Percentiles rank a stretch among this genome's conserved stretches.
Conservation (phyloP, 768 basidiomycete species). For the Tricholoma furcatifolium region DNA sequence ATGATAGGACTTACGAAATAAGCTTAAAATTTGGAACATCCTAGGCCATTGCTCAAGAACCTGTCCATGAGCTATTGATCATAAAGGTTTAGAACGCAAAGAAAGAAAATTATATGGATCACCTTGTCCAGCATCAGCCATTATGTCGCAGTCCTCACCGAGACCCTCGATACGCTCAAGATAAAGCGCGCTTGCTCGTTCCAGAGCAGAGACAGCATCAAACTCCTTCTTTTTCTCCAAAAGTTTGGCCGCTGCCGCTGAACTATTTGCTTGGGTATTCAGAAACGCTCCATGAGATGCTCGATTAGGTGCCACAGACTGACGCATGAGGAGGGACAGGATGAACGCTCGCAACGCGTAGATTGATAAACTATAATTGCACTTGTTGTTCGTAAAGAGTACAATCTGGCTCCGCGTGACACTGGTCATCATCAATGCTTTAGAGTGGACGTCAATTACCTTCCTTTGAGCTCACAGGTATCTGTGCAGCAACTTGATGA, state of each 20-base stretch:
- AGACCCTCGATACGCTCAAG: constrained; percentile 67
- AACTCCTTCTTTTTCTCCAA: constrained; percentile 80
- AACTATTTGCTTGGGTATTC: constrained; percentile 38
- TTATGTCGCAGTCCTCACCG: constrained; percentile 70
- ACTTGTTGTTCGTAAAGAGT: constrained; percentile 6
- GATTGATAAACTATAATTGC: constrained; percentile 15
- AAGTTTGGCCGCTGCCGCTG: constrained; percentile 54
- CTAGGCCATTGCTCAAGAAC: constrained; percentile 80
- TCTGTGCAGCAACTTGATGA: constrained; percentile 24
- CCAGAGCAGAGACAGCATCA: constrained; percentile 72
- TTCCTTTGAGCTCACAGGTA: constrained; percentile 1
- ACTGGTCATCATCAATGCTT: constrained; percentile 3
- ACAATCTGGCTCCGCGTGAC: too few species aligned
- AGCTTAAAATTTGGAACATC: constrained; percentile 75
- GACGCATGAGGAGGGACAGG: constrained; percentile 40
- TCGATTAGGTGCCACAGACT: constrained; percentile 51
- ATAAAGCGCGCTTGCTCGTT: constrained; percentile 60
- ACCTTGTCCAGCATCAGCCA: constrained; percentile 79
- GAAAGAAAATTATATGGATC: neutral
- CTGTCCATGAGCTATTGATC: constrained; percentile 62
- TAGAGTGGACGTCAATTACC: neutral
- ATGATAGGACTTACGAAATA: constrained; percentile 54
- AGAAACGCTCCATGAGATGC: constrained; percentile 44
- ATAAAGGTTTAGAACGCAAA: neutral
- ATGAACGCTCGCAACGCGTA: constrained; percentile 1